phyloP scores from a whole-genome alignment of 1,284 basidiomycete genomes.

The Afroboletus lepidellus region DNA sequence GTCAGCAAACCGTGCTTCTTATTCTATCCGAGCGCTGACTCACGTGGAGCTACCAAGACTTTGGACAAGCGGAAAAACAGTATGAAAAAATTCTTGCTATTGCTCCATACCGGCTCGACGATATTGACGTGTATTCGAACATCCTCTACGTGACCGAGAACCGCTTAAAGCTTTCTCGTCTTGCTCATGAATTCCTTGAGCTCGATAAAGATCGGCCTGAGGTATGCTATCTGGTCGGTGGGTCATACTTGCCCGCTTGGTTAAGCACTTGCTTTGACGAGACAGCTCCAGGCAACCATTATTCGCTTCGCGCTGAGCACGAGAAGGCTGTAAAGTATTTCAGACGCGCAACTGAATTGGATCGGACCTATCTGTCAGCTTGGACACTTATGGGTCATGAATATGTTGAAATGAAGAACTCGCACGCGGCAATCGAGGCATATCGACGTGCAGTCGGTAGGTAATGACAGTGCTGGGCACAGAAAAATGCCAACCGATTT shows the following conservation, averaged over 20 bases:
- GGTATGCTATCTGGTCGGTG: constrained; percentile 92
- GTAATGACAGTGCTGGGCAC: constrained; percentile 28
- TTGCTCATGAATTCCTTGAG: constrained; percentile 89
- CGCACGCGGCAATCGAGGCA: constrained; percentile 96
- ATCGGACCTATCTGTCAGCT: constrained; percentile 91
- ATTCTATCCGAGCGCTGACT: constrained; percentile 1
- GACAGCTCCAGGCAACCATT: constrained; percentile 80
- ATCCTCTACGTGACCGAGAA: constrained; percentile 96
- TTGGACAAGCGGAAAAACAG: constrained; percentile 76
- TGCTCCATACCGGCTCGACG: constrained; percentile 91
- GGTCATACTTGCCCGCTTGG: constrained; percentile 28
- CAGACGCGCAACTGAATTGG: constrained; percentile 88
- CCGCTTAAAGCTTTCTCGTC: constrained; percentile 81
- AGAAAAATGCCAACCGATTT: background rate
- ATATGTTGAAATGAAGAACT: constrained; percentile 98
- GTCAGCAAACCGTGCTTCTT: constrained; percentile 42
- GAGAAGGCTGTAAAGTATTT: constrained; percentile 97
- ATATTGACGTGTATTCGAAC: constrained; percentile 96
- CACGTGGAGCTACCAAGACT: constrained; percentile 54
- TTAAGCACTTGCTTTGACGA: background rate
- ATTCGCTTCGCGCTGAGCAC: constrained; percentile 90
- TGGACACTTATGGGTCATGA: constrained; percentile 99
- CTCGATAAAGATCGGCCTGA: constrained; percentile 91
- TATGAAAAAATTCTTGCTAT: constrained; percentile 79
- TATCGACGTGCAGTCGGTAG: constrained; percentile 92